Conservation (phyloP, 768 basidiomycete genomes). For the Crepidotus variabilis region DNA sequence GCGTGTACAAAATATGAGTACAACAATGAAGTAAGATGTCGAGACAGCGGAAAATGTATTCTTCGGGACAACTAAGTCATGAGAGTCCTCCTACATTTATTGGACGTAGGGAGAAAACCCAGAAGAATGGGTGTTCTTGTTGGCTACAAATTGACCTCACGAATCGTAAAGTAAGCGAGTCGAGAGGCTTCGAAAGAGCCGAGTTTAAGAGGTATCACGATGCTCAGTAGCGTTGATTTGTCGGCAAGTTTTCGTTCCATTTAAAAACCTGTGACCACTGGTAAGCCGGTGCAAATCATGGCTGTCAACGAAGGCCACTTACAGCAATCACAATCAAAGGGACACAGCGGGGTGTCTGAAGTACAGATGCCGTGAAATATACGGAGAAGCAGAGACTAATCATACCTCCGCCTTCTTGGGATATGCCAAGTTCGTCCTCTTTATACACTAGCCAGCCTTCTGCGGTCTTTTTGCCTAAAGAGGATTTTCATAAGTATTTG, state of each 20-base stretch:
- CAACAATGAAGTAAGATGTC: background rate
- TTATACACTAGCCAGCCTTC: constrained; percentile 81
- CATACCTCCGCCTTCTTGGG: constrained; percentile 69
- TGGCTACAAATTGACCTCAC: constrained; percentile 35
- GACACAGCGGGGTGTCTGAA: constrained; percentile 78
- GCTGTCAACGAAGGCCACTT: constrained; percentile 25
- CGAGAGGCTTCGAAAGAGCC: constrained; percentile 44
- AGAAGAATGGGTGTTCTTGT: constrained; percentile 22
- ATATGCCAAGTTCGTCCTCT: constrained; percentile 77
- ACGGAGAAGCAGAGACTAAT: constrained; percentile 1
- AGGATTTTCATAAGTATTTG: constrained; percentile 2
- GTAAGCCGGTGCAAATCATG: constrained; percentile 20
- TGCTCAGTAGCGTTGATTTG: background rate
- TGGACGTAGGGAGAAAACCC: constrained; percentile 10
- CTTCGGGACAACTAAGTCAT: constrained; percentile 13
- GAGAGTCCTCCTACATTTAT: constrained; percentile 13
- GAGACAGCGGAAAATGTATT: constrained; percentile 1
- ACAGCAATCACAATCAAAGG: constrained; percentile 91
- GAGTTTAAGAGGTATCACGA: constrained; percentile 6
- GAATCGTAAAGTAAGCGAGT: constrained; percentile 22
- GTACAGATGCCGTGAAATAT: constrained; percentile 13
- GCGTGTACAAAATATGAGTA: background rate
- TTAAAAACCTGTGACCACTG: constrained; percentile 19
- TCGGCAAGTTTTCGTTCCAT: background rate
- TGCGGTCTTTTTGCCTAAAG: constrained; percentile 69